Evolutionary conservation across 768 basidiomycete species (phyloP), one percentile per base, ranked within the genome.

Genomic region (Obba rivulosa): DNA sequence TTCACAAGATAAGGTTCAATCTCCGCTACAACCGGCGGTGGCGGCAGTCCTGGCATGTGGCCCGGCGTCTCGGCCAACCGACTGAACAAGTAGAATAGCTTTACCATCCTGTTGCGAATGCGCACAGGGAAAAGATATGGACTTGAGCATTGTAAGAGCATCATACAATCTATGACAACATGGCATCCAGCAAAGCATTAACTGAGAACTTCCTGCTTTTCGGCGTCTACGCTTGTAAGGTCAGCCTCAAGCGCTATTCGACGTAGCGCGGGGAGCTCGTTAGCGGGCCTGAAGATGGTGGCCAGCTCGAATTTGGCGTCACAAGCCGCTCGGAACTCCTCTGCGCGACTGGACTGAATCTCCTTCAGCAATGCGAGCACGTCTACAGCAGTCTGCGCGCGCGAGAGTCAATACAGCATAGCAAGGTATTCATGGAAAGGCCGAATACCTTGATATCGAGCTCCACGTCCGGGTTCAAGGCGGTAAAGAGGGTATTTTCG

Each of bases 301-400:
- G 88, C 82, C 20, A 82, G 63, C 38, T 65, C 65, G 65, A 86
- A 90, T 52, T 64, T 75, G 14, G 49, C 55, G 42, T 77, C 72
- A 48, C 80, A 85, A 4, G 69, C 69, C 35, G 63, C 56, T 24
- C 80, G 70, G 71, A 85, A 88, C 59, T 87, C 85, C 16, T 81
- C 80, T 1, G 63, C 63, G 3, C 83, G 74, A 2, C 69, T 51
- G 0, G 86, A 84, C 49, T 71, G 65, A 39, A 81, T 61, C 2
- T 72, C 64, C 16, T 53, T 55, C 40, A 92, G 61, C 64, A 82
- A 80, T 11, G 64, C 59, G 22, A 80, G 48, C 8, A 75, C 73
- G 1, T 67, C 66, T 10, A 74, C 57, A 1, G 79, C 82, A 22
- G 74, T 76, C 87, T 88, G 57, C 34, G 34, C 42, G 10, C 41